Base-by-base conservation (phyloP, 2,329 filamentous ascomycete genomes). In the Triangularia verruculosa region DNA sequence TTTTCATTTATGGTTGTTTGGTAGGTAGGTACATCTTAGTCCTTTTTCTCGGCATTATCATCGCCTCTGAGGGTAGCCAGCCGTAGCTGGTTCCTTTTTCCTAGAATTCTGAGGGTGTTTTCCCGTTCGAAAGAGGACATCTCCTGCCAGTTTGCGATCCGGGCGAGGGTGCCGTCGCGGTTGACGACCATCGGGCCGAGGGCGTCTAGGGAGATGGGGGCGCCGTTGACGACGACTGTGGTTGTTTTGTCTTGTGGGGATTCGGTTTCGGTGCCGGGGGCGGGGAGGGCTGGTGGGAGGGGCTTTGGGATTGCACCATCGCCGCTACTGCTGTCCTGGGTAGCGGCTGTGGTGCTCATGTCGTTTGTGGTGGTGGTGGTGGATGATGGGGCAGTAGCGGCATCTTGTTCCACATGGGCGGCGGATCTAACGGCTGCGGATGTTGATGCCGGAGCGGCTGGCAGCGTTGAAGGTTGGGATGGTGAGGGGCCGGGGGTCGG, bases 101-200 rank as follows among this genome's bases (percentile, higher is more conserved):
- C 85, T 69, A 93, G 72, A 56, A 92, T 77, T 54, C 86, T 80
- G 72, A 92, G 68, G 39, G 89, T 91, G 71, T 86, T 90, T 72
- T 84, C 76, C 73, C 80, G 82, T 79, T 93, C 90, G 6, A 86
- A 80, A 25, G 86, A 85, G 1, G 84, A 83, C 90, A 93, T 92
- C 67, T 87, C 78, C 8, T 78, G 80, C 90, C 90, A 93, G 74
- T 93, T 93, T 34, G 82, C 77, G 70, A 93, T 90, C 32, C 89
- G 83, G 62, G 86, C 87, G 69, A 92, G 75, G 8, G 87, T 87
- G 20, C 90, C 90, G 74, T 93, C 88, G 65, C 80, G 78, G 74
- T 92, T 90, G 61, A 93, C 86, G 1, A 93, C 89, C 70, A 93
- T 80, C 1, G 90, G 90, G 0, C 90, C 90, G 24, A 93, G 78